These are phyloP conservation scores for Colletotrichum musicola DNA, from an alignment of 2,329 filamentous ascomycete species.

Conservation along the genomic window DNA sequence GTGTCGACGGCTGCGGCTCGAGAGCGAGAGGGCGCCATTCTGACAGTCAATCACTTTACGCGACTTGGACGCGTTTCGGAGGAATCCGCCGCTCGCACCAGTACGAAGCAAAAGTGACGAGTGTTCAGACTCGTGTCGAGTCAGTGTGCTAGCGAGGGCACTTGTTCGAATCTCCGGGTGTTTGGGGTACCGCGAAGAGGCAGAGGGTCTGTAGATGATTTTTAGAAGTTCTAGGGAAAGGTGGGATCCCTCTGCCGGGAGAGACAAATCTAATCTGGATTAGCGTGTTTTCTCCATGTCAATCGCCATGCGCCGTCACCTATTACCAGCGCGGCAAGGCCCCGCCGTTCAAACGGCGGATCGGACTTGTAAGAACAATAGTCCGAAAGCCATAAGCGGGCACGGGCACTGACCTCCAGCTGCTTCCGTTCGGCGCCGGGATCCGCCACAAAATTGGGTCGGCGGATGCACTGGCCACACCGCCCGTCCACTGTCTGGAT, in stretches of 20 bases:
- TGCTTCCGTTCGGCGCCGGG: no score
- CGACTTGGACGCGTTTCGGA: conserved; percentile 66
- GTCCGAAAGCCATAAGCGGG: conserved; percentile 1
- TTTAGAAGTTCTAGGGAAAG: conserved; percentile 38
- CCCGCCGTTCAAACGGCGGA: background rate
- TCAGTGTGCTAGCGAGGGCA: conserved; percentile 8
- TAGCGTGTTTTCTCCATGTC: conserved; percentile 37
- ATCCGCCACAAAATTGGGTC: conserved; percentile 18
- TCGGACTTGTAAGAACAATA: conserved; percentile 11
- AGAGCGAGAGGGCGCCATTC: conserved; percentile 68
- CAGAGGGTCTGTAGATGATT: conserved; percentile 34
- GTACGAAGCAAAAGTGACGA: background rate
- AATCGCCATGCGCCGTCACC: conserved; percentile 12
- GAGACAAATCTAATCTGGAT: conserved; percentile 37
- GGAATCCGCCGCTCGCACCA: conserved; percentile 9
- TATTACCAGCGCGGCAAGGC: background rate
- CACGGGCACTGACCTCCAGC: background rate
- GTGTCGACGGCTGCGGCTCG: conserved; percentile 66
- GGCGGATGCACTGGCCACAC: conserved; percentile 31
- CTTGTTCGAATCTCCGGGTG: background rate
- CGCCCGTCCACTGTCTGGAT: background rate
- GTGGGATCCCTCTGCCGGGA: conserved; percentile 37
- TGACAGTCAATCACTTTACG: conserved; percentile 62
- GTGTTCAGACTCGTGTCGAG: conserved; percentile 29
- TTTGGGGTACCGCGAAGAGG: conserved; percentile 22